phyloP scores from a whole-genome alignment of 2,329 filamentous ascomycete species.

The Fusarium pseudograminearum region DNA sequence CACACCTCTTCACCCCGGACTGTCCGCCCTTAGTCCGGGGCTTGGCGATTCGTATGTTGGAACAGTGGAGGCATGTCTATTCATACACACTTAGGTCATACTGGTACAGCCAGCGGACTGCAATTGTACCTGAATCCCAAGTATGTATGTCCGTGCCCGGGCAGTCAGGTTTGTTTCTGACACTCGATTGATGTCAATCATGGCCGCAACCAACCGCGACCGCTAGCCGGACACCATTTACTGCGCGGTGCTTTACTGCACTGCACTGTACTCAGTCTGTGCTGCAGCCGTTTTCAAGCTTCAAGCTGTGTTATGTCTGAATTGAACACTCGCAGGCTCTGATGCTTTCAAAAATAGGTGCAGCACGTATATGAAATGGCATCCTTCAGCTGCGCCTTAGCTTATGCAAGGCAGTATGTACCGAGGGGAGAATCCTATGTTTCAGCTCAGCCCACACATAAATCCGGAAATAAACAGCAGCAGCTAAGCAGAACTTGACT shows the following conservation, averaged over 20 bases:
- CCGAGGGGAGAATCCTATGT: slow-evolving; percentile 3
- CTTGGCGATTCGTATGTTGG: slow-evolving; percentile 35
- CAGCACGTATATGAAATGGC: background rate
- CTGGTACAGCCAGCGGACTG: slow-evolving; percentile 13
- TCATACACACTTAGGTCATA: slow-evolving; percentile 31
- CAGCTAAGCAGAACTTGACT: background rate
- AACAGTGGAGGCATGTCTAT: slow-evolving; percentile 20
- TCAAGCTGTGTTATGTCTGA: background rate
- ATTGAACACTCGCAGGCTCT: background rate
- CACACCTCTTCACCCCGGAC: slow-evolving; percentile 36
- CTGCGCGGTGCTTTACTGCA: background rate
- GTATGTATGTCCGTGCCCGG: slow-evolving; percentile 17
- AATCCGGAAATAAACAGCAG: slow-evolving; percentile 25
- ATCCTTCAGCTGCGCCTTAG: slow-evolving; percentile 14
- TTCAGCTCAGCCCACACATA: slow-evolving; percentile 17
- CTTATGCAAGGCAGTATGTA: slow-evolving; percentile 19
- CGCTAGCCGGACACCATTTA: background rate
- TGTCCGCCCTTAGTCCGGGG: slow-evolving; percentile 26
- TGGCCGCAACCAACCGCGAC: slow-evolving; percentile 9
- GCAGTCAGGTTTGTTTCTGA: slow-evolving; percentile 5
- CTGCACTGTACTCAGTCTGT: background rate
- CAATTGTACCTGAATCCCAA: slow-evolving; percentile 5
- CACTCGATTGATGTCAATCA: slow-evolving; percentile 31
- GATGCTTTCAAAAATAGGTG: background rate
- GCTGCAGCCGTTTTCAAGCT: background rate